phyloP scores from a whole-genome alignment of 2,329 filamentous ascomycete species.

The Alternaria sp. region DNA sequence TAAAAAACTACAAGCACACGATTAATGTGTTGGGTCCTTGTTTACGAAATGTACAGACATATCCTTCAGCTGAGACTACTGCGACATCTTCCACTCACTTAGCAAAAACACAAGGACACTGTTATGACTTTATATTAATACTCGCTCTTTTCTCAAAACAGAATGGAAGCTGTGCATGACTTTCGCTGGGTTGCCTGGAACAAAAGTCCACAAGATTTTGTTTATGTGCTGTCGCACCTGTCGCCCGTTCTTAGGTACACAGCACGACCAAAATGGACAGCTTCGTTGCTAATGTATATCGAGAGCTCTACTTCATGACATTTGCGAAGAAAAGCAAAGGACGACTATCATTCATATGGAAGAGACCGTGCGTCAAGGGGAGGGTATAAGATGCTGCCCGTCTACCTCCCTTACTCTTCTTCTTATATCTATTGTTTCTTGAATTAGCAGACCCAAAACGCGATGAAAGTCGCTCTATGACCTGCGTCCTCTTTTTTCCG shows the following conservation, averaged over 20 bases:
- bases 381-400: neutral
- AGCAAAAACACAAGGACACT: neutral
- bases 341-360: rapidly evolving
- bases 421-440: neutral
- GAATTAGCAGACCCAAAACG: neutral
- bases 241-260: neutral
- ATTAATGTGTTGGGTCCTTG: neutral
- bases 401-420: neutral
- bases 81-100: neutral
- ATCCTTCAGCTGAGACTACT: neutral
- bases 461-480: too few species aligned
- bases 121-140: too few species aligned
- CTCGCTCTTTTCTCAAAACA: too few species aligned
- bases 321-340: neutral
- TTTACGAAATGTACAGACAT: neutral
- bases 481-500: neutral
- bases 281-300: neutral
- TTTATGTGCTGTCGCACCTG: too few species aligned
- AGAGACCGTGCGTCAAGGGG: neutral
- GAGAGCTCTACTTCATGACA: rapidly evolving
- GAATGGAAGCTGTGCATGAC: neutral
- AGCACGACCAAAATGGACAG: neutral
- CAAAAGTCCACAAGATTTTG: too few species aligned
- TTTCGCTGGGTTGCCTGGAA: neutral
- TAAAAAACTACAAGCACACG: too few species aligned